phyloP scores from a whole-genome alignment of 106 monocot genomes.

The Apostasia shenzhenica region DNA sequence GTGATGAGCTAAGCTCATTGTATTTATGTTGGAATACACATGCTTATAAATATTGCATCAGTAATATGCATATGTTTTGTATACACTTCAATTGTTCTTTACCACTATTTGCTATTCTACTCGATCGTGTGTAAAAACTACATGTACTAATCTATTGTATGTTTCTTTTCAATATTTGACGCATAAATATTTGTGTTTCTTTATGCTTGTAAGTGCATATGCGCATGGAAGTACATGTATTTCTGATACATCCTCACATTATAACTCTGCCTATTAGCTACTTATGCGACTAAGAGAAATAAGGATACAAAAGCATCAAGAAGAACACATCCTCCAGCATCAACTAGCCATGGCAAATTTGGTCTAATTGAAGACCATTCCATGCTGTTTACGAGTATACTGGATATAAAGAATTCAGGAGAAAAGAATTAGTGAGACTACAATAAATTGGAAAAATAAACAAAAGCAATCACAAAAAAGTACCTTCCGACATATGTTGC shows the following conservation, averaged over 20 bases:
- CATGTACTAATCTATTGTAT: background rate
- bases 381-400: slow-evolving; percentile 73
- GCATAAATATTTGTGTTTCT: background rate
- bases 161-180: background rate
- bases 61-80: background rate
- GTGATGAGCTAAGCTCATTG: too few species aligned
- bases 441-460: background rate
- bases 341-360: slow-evolving; percentile 80
- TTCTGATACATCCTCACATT: background rate
- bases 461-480: background rate
- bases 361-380: slow-evolving; percentile 65
- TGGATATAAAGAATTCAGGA: slow-evolving; percentile 25
- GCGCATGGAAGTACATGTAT: background rate
- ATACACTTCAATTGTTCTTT: too few species aligned
- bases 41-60: background rate
- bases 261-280: background rate
- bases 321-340: slow-evolving; percentile 86
- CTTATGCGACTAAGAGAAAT: background rate
- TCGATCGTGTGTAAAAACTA: background rate
- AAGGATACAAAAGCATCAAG: slow-evolving; percentile 92
- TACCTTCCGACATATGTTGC: slow-evolving; percentile 91
- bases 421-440: background rate
- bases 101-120: background rate
- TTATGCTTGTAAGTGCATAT: background rate
- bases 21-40: too few species aligned